Evolutionary conservation across 139 green algal genomes (phyloP).

Genomic region (Mychonastes homosphaera): DNA sequence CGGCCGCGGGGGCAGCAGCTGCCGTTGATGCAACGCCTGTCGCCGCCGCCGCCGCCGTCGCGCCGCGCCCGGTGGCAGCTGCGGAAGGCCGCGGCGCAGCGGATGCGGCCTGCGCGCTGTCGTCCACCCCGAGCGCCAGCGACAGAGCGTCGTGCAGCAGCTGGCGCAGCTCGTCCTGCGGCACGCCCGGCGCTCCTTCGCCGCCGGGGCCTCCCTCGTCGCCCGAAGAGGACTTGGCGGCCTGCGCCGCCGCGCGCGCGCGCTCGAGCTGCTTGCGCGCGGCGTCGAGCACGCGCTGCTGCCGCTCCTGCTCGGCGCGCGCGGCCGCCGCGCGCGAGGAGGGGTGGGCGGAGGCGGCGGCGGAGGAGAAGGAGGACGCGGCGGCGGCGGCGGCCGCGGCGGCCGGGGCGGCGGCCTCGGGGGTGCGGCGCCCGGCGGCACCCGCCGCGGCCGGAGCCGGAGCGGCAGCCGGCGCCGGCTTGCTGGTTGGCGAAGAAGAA

Average conservation of each 20-base stretch:
- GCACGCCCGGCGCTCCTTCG: no score
- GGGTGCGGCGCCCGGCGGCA: conserved; percentile 16
- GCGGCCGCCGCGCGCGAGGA: background rate
- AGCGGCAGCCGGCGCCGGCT: no score
- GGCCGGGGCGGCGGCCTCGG: background rate
- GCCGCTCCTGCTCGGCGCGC: background rate
- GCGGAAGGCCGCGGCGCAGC: background rate
- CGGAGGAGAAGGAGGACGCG: background rate
- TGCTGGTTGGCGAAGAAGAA: no score
- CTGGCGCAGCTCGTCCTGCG: no score
- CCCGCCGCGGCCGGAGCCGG: no score
- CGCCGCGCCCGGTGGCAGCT: background rate
- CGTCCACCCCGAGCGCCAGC: background rate
- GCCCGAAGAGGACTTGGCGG: background rate
- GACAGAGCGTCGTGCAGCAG: no score
- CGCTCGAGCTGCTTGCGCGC: background rate
- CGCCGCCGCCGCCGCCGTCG: background rate
- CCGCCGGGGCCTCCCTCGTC: no score
- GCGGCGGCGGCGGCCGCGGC: background rate
- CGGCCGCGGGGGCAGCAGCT: background rate
- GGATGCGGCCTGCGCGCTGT: background rate
- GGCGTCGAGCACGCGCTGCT: background rate
- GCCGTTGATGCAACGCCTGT: background rate
- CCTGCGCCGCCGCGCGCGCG: background rate
- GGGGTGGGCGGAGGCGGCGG: background rate